Evolutionary conservation across 805 yeast species (phyloP), one percentile per base, ranked within the genome.

Genomic region (Wickerhamiella kazuoi): DNA sequence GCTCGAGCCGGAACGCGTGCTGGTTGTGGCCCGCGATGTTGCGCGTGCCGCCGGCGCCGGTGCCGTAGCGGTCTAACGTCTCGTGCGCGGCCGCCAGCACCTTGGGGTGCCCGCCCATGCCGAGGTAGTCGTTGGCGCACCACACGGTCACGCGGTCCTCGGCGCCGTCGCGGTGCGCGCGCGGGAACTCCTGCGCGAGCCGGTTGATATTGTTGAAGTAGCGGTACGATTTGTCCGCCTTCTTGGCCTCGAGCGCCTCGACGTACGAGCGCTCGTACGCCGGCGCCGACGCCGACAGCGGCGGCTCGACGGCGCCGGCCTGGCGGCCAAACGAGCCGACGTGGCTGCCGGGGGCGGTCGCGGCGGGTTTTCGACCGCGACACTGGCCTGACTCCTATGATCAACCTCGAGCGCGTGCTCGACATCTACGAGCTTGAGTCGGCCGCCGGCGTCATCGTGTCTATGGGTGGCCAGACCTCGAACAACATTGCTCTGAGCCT

Each of bases 381-480:
- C 38, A 26, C 36, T 21, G 13, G 19, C n/a, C n/a, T n/a, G n/a
- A n/a, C n/a, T n/a, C n/a, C n/a, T n/a, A n/a, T 90, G 34, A 81
- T 87, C 61, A 83, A 83, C 61, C 67, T 86, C 53, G 98, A 87
- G 67, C 73, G 96, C 59, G 87, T 87, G 23, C 67, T 87, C 54
- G 98, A 87, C 65, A 84, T 87, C 51, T 90, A 87, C 58, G 95
- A 87, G 59, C 64, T 83, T 42, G 97, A 90, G 66, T 72, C 74
- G 50, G 78, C 94, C 30, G 62, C 74, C 11, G 98, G 97, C 67
- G 96, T 87, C 42, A 76, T 87, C 44, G 82, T 87, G 47, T 78
- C 96, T 42, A 84, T 87, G 94, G 98, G 98, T 71, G 98, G 98
- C 58, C 98, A 87, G 67, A 82, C 95, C 26, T 82, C 97, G 13